Base-by-base conservation (phyloP, 108 stramenopile genomes). In the Aurantiochytrium sp. region DNA sequence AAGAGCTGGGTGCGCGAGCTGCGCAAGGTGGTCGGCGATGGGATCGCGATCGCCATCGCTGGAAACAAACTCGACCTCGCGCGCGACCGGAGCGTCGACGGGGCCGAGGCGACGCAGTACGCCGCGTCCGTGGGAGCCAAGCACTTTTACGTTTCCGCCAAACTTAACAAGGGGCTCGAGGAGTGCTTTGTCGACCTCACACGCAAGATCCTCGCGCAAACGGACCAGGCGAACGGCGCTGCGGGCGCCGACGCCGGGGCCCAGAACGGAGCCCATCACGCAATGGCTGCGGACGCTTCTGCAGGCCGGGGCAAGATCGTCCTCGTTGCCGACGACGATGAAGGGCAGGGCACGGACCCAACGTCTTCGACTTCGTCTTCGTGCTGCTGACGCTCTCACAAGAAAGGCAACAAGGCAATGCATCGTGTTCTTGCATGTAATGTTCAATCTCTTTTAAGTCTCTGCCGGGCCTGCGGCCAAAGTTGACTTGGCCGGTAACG, bases 61-160 rank as follows among this genome's bases (percentile, higher is more conserved):
- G 92, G 92, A 19, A 92, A 92, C 88, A 92, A 92, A 68, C n/a
- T 45, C 59, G 92, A 92, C 65, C 55, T 91, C 30, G 90, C 88
- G 55, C n/a, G 55, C n/a, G 37, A 53, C 27, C 48, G 91, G 4
- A 22, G 55, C 17, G 91, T 92, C 4, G 27, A 52, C 31, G 54
- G 68, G 21, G 32, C 27, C 17, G 91, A 89, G 34, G 91, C 89
- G 4, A n/a, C n/a, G 32, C 55, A 41, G 48, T 91, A 90, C 53
- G 91, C 91, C 24, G 48, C 53, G 41, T 69, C 42, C 8, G 52
- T 89, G 30, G 87, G 89, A 4, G 91, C 91, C 21, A 24, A 8
- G 4, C 90, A 90, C 73, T 85, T 89, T 32, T 52, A 55, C 32
- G 89, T 90, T 15, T 85, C 68, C 36, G 91, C 91, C 5, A 92